Percentiles rank a stretch among this genome's conserved stretches.
Conservation (phyloP, 176 grass and related monocot genomes). For the Aegilops bicornis region DNA sequence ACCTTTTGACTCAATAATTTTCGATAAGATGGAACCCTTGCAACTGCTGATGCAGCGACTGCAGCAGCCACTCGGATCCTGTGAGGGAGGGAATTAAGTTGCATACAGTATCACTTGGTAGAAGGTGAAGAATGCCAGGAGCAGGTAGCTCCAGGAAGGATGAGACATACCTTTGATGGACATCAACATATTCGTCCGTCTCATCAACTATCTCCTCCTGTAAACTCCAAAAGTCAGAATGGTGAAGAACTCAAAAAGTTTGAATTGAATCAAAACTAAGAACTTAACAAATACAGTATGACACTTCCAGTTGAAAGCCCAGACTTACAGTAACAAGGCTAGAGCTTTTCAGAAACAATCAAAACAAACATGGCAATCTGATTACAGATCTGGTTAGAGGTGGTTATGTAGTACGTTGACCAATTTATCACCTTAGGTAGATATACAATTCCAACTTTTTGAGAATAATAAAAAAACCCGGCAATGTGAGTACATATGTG, state of each 20-base stretch:
- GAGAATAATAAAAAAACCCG: background rate
- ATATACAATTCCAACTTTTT: background rate
- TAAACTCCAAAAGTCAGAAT: slow-evolving; percentile 24
- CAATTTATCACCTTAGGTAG: background rate
- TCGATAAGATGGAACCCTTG: slow-evolving; percentile 82
- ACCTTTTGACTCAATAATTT: slow-evolving; percentile 77
- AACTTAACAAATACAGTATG: background rate
- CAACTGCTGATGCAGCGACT: slow-evolving; percentile 90
- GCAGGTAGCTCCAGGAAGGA: slow-evolving; percentile 1
- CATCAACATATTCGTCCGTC: slow-evolving; percentile 99
- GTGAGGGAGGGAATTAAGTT: slow-evolving; percentile 27
- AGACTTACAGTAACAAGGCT: background rate
- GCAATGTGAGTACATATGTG: background rate
- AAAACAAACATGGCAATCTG: background rate
- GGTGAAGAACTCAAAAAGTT: background rate
- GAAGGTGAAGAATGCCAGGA: slow-evolving; percentile 25
- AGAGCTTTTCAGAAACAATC: background rate
- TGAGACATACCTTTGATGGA: slow-evolving; percentile 81
- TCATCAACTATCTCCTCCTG: slow-evolving; percentile 99
- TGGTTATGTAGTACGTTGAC: background rate
- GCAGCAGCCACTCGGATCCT: slow-evolving; percentile 96
- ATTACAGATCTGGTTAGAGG: background rate
- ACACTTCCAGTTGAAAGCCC: background rate
- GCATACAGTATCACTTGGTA: slow-evolving; percentile 5
- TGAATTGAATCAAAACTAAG: background rate